Base-by-base conservation (phyloP, 2,329 filamentous ascomycete species). In the Phyllosticta citrichinensis region DNA sequence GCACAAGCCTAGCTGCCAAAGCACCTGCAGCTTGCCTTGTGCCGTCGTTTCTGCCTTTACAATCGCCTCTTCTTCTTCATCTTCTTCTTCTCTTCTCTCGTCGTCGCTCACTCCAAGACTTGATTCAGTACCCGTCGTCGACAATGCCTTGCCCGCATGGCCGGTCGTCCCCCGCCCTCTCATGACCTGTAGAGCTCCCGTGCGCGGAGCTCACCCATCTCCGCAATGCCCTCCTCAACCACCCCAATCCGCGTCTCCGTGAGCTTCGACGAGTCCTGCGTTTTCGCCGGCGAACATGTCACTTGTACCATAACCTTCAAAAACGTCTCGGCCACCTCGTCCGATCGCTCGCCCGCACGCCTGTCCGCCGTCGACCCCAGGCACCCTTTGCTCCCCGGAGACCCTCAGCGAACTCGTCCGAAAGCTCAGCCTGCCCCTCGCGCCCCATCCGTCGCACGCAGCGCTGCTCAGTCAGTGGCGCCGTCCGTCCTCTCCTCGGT, bases 231-330 rank as follows among this genome's bases (percentile, higher is more conserved):
- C 55, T 54, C 27, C 60, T 27, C 60, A 52, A 57, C 22, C 55
- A 60, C 60, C 56, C 93, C 95, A 79, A 91, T 99, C 73, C 89
- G 92, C 74, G 93, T 97, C 75, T 96, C 93, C 74, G 90, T 99
- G 74, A 87, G 87, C 77, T 99, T 93, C 89, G 88, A 91, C 74
- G 89, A 96, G 72, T 87, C 93, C 74, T 92, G 89, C 64, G 90
- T 99, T 69, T 99, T 97, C 77, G 90, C 94, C 62, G 94, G 94
- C 75, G 94, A 99, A 80, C 88, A 96, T 71, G 84, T 97, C 70
- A 89, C 92, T 77, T 97, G 94, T 76, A 91, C 87, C 66, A 96
- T 99, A 74, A 97, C 90, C 57, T 99, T 99, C 78, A 93, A 88
- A 76, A 99, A 99, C 73, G 82, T 92, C 56, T 79, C 82, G 30